Evolutionary conservation across 1,284 basidiomycete genomes (phyloP).

Genomic region (Moesziomyces globuligerus): DNA sequence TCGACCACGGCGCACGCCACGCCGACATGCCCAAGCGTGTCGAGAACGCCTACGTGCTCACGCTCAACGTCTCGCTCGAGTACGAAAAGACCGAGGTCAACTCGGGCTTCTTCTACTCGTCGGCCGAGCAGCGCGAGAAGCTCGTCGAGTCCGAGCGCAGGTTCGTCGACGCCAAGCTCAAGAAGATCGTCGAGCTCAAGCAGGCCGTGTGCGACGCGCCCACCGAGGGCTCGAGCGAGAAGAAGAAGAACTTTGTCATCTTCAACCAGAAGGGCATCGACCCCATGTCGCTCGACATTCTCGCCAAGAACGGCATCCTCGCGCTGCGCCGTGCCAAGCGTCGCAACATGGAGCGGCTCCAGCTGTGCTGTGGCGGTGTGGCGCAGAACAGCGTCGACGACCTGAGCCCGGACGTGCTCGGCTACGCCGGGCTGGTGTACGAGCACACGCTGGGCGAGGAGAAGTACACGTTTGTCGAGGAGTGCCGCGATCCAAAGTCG

Average conservation of each 20-base stretch:
- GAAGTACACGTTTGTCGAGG: conserved; percentile 97
- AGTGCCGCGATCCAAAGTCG: conserved; percentile 94
- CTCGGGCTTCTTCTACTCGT: conserved; percentile 99
- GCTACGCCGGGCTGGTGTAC: conserved; percentile 97
- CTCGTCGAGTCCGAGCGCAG: conserved; percentile 95
- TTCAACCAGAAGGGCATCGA: conserved; percentile 99
- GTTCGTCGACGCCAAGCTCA: conserved; percentile 92
- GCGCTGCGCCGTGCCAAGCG: conserved; percentile 94
- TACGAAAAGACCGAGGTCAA: conserved; percentile 99
- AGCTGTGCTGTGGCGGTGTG: conserved; percentile 88
- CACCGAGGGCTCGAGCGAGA: conserved; percentile 66
- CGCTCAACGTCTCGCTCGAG: conserved; percentile 96
- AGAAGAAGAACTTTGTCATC: conserved; percentile 86
- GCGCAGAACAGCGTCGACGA: conserved; percentile 99
- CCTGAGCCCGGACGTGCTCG: conserved; percentile 86
- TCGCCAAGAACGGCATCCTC: conserved; percentile 96
- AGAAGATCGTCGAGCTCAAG: conserved; percentile 97
- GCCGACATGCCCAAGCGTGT: conserved; percentile 99
- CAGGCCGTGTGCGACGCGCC: conserved; percentile 82
- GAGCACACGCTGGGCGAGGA: conserved; percentile 99
- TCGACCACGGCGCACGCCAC: conserved; percentile 93
- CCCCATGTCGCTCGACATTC: conserved; percentile 92
- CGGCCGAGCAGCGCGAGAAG: conserved; percentile 97
- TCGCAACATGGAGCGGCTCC: conserved; percentile 71
- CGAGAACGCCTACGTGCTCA: conserved; percentile 95